Evolutionary conservation across 345 rosid genomes (phyloP), one percentile per base, ranked within the genome.

Genomic region (Trapa incisa): DNA sequence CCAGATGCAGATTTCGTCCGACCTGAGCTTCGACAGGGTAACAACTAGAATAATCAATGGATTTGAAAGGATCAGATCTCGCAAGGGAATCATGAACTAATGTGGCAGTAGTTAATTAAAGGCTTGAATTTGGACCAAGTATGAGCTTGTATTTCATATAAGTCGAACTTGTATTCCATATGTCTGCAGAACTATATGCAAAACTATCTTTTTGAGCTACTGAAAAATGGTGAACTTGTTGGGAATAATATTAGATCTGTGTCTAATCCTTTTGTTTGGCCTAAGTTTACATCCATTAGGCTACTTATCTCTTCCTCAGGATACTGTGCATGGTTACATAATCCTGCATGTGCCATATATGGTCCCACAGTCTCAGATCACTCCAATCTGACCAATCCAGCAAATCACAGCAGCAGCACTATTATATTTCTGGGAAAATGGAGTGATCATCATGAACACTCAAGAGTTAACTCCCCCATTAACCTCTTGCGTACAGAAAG

Each of bases 1-100:
- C 48, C 87, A 3, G 87, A 92, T 76, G 98, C 98, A 0, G 96
- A 92, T 72, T 92, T 92, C 47, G 98, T 92, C 47, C 95, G 96
- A 17, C 96, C 96, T 0, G 98, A 89, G 82, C 74, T 92, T 70
- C 88, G 96, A 61, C 92, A 85, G 68, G 72, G 89, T n/a, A 72
- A 81, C 67, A 79, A 83, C 70, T 86, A 74, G 70, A 65, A 65
- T 52, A 42, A 12, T 1, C 56, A 35, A 42, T 65, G 47, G 66
- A 58, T 22, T 22, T 2, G 62, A 32, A 29, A 6, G 62, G 58
- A 17, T 17, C 33, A 22, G 29, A 22, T 22, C 16, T 4, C 63
- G 35, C 38, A 38, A 35, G 10, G 38, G 37, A 32, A 35, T 38
- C 63, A 32, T 22, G 29, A 22, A 16, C 38, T 29, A 58, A 33